Percentiles rank a stretch among this genome's conserved stretches.
Evolutionary conservation across 2,329 filamentous ascomycete species (phyloP).

Genomic region (Colletotrichum limetticola): DNA sequence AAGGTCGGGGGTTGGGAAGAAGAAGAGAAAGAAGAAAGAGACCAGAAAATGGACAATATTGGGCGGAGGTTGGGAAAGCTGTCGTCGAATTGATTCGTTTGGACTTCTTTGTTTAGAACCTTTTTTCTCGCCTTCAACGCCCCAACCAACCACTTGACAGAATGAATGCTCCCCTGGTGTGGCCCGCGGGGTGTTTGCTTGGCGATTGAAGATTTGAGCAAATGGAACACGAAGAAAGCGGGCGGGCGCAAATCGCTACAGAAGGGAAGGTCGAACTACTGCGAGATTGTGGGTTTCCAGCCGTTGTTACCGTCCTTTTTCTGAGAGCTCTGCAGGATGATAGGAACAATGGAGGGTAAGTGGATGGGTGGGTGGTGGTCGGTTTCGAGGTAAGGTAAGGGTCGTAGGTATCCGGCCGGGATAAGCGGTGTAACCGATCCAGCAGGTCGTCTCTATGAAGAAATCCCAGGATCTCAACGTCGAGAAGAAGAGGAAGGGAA

Average conservation of each 20-base stretch:
- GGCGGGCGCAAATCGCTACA: neutral
- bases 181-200: no score
- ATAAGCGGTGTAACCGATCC: neutral
- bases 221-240: neutral
- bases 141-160: neutral
- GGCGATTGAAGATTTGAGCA: neutral
- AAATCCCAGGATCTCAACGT: neutral
- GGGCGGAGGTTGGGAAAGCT: conserved; percentile 1
- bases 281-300: neutral
- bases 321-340: neutral
- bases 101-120: neutral
- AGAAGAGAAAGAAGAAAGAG: no score
- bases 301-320: neutral
- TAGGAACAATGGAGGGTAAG: neutral
- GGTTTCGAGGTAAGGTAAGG: no score
- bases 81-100: neutral
- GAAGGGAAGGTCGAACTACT: neutral
- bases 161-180: conserved; percentile 1
- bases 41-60: neutral
- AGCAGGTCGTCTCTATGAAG: neutral
- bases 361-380: no score
- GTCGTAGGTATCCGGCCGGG: neutral
- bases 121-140: no score
- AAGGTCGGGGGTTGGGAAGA: neutral
- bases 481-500: neutral